These are phyloP conservation scores for Silene uniflora DNA, from an alignment of 148 eudicot genomes.

Conservation along the genomic window DNA sequence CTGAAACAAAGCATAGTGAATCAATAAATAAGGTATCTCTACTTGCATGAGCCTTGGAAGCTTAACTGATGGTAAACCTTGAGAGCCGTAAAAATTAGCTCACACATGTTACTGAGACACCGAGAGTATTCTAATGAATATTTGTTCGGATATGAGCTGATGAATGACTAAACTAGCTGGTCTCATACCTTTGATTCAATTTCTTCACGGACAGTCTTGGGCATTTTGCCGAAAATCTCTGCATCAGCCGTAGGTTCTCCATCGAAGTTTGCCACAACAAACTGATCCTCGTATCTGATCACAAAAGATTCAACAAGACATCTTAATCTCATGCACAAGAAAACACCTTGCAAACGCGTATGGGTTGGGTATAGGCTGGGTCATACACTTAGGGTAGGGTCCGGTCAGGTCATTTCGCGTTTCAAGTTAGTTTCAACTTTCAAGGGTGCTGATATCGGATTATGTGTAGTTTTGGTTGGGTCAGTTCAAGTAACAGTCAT, in stretches of 20 bases:
- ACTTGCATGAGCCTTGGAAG: too few species aligned
- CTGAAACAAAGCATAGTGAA: conserved; percentile 35
- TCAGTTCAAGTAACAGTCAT: neutral
- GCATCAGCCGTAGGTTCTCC: conserved; percentile 92
- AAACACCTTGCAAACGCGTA: neutral
- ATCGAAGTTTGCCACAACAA: conserved; percentile 70
- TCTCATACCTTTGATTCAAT: conserved; percentile 61
- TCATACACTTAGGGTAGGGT: too few species aligned
- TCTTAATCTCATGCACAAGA: neutral
- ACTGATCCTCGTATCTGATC: conserved; percentile 60
- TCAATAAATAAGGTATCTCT: neutral
- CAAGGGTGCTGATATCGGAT: too few species aligned
- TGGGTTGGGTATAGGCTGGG: neutral
- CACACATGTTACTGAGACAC: too few species aligned
- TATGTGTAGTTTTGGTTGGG: neutral
- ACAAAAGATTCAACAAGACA: conserved; percentile 14
- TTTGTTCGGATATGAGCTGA: neutral
- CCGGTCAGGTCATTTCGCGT: too few species aligned
- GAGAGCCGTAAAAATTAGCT: too few species aligned
- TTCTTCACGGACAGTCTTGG: conserved; percentile 53
- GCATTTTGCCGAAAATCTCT: conserved; percentile 65
- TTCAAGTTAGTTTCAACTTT: too few species aligned
- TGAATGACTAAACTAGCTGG: neutral
- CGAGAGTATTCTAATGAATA: neutral
- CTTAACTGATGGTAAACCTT: too few species aligned